Base-by-base conservation (phyloP, 805 yeast species). In the Yarrowia sp. region DNA sequence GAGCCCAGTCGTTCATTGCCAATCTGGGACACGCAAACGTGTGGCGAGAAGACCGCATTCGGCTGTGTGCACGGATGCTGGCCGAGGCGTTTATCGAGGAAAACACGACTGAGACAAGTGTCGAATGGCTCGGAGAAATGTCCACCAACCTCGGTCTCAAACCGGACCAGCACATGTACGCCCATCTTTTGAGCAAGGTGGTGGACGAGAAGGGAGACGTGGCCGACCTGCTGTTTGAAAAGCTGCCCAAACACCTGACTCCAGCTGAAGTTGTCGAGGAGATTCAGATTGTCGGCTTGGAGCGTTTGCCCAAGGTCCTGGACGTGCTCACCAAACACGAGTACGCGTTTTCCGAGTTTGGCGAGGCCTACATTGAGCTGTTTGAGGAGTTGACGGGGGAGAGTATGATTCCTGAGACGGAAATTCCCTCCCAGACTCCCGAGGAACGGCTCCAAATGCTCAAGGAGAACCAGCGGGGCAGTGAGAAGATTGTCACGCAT, bases 221-320 rank as follows among this genome's bases (percentile, higher is more conserved):
- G 2, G 52, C n/a, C 14, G 16, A 45, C 8, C 16, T 59, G 52
- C 52, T 59, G 65, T 59, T 59, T 43, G 12, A 9, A 5, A 8
- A 14, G 14, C n/a, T 59, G 42, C 35, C 22, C 32, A 32, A 14
- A 8, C 8, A 35, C 14, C 15, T 59, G 35, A 3, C 7, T 12
- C 15, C 65, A 3, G 19, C 65, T 11, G 35, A 45, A 42, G 65
- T 59, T 42, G 52, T 59, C n/a, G 65, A 59, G 42, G 65, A 59
- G 65, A 59, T 59, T 14, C 65, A 59, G 52, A 59, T 59, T 45
- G 22, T 59, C 8, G 65, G 65, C 11, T 52, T 59, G 42, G 65
- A 59, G 41, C 41, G 46, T 38, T 35, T 59, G 42, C 65, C 65
- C 12, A 16, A 7, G 14, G 52, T 59, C 36, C 41, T 59, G 16